phyloP scores from a whole-genome alignment of 139 green algal species.

The Chlamydomonas applanata region DNA sequence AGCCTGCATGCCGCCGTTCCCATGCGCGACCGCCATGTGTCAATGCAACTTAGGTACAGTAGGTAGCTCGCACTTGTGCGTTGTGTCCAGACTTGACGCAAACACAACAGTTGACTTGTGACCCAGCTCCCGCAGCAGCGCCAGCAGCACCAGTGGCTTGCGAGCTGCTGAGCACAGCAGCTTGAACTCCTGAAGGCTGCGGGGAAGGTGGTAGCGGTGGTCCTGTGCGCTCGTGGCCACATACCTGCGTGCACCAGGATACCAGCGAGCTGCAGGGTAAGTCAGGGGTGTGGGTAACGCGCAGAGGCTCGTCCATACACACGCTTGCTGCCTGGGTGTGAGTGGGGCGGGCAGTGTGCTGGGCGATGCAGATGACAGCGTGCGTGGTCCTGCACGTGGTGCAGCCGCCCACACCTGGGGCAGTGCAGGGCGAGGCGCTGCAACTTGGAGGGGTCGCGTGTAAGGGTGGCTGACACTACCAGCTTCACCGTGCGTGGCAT shows the following conservation, averaged over 20 bases:
- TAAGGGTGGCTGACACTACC: slow-evolving; percentile 88
- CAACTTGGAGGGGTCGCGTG: slow-evolving; percentile 86
- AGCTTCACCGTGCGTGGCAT: slow-evolving; percentile 74
- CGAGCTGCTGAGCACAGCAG: slow-evolving; percentile 60
- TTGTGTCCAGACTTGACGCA: slow-evolving; percentile 77
- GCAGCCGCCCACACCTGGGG: slow-evolving; percentile 67
- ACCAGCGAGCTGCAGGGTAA: too few species aligned
- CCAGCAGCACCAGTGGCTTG: slow-evolving; percentile 74
- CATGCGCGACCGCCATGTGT: too few species aligned
- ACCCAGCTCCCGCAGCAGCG: slow-evolving; percentile 60
- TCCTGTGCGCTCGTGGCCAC: slow-evolving; percentile 21
- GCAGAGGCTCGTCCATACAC: too few species aligned
- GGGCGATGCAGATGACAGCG: too few species aligned
- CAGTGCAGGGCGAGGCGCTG: slow-evolving; percentile 67
- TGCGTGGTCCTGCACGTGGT: too few species aligned
- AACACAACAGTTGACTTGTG: slow-evolving; percentile 76
- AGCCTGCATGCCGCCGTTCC: too few species aligned
- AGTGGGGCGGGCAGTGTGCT: too few species aligned
- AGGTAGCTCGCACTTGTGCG: slow-evolving; percentile 47
- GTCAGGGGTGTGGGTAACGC: too few species aligned
- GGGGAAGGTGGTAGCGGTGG: slow-evolving; percentile 68
- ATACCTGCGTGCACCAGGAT: slow-evolving; percentile 44
- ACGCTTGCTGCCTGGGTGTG: too few species aligned
- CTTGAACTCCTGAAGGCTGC: slow-evolving; percentile 71
- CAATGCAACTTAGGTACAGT: too few species aligned